phyloP scores from a whole-genome alignment of 139 green algal genomes.

The Chlamydomonas urium region DNA sequence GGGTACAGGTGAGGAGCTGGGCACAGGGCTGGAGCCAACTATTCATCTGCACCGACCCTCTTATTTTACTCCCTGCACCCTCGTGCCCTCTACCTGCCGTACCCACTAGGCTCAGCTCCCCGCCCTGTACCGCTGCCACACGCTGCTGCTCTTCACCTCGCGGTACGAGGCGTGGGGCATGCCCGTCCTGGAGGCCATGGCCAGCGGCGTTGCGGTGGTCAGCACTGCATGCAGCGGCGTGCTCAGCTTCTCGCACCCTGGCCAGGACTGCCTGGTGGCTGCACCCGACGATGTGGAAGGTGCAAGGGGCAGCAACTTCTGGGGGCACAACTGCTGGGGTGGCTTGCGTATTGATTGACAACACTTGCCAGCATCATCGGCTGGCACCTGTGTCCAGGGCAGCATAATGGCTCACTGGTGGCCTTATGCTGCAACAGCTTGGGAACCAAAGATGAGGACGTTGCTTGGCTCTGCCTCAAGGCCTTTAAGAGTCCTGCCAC shows the following conservation, averaged over 20 bases:
- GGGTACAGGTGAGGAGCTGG: too few species aligned
- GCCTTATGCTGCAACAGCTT: too few species aligned
- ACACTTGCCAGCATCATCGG: background rate
- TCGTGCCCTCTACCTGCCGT: constrained; percentile 11
- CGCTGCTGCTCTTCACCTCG: constrained; percentile 60
- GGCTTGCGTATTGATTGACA: background rate
- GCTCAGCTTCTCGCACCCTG: constrained; percentile 45
- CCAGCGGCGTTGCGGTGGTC: constrained; percentile 54
- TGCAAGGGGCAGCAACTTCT: background rate
- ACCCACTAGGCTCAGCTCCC: constrained; percentile 46
- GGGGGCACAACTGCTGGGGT: background rate
- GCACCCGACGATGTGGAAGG: constrained; percentile 31
- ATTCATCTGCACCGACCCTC: too few species aligned
- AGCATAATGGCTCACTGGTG: too few species aligned
- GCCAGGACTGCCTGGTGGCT: constrained; percentile 54
- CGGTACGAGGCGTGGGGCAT: constrained; percentile 72
- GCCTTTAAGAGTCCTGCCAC: too few species aligned
- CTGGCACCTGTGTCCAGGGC: constrained; percentile 19
- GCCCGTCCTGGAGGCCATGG: constrained; percentile 76
- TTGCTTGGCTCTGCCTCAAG: too few species aligned
- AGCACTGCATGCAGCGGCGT: constrained; percentile 54
- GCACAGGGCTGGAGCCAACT: too few species aligned
- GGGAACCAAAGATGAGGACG: too few species aligned
- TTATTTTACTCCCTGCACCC: too few species aligned
- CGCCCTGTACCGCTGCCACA: constrained; percentile 55